Percentiles rank a stretch among this genome's conserved stretches.
These are phyloP conservation scores for Phytophthora meadii DNA, from an alignment of 352 stramenopile genomes.

Conservation along the genomic window DNA sequence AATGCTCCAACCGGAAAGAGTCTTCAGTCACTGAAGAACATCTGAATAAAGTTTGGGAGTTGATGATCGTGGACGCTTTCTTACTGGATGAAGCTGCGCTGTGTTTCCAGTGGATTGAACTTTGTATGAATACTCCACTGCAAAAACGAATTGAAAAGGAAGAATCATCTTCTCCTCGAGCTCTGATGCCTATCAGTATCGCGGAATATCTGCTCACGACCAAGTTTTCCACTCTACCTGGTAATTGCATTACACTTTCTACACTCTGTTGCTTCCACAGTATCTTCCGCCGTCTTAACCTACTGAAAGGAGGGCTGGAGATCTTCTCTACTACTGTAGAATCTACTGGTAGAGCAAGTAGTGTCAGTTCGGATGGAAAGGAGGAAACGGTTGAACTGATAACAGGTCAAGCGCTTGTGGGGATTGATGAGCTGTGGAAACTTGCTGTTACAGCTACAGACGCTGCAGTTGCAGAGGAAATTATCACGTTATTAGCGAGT, in stretches of 20 bases:
- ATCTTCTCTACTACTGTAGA: conserved; percentile 22
- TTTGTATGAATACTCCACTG: conserved; percentile 56
- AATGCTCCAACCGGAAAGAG: neutral
- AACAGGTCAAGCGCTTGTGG: conserved; percentile 48
- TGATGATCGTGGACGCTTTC: conserved; percentile 45
- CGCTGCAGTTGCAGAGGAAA: conserved; percentile 61
- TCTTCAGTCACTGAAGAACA: conserved; percentile 22
- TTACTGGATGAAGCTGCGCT: conserved; percentile 59
- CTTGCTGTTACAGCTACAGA: conserved; percentile 55
- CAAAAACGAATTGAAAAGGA: neutral
- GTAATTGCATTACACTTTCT: conserved; percentile 46
- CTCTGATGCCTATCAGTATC: conserved; percentile 38
- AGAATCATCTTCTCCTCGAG: neutral
- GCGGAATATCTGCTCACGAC: conserved; percentile 41
- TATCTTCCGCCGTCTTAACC: conserved; percentile 72
- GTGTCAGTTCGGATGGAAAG: conserved; percentile 16
- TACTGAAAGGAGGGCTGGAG: conserved; percentile 45
- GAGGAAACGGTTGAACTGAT: conserved; percentile 43
- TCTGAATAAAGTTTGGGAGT: conserved; percentile 52
- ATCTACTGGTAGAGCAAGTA: conserved; percentile 11
- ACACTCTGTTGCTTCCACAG: conserved; percentile 73
- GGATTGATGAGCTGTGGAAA: conserved; percentile 66
- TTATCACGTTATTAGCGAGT: conserved; percentile 60
- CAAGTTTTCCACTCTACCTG: conserved; percentile 53
- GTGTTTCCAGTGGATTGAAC: conserved; percentile 81